These are phyloP conservation scores for Pulveroboletus frians DNA, from an alignment of 768 basidiomycete species.

Conservation along the genomic window DNA sequence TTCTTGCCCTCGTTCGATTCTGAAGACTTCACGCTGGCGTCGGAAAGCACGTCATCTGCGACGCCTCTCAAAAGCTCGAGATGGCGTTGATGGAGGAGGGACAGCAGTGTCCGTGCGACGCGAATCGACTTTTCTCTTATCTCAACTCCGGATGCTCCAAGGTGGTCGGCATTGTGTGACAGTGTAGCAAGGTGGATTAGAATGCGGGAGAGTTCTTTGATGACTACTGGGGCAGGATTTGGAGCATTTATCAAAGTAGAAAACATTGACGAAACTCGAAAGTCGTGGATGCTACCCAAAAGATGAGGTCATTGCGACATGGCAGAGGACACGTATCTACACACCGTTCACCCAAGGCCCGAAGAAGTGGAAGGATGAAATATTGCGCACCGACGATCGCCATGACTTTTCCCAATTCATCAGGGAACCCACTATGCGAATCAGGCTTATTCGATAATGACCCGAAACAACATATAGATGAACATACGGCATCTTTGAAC, in stretches of 20 bases:
- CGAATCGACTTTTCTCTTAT: constrained; percentile 3
- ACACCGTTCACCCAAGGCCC: constrained; percentile 36
- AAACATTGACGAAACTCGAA: constrained; percentile 24
- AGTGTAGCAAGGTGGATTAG: constrained; percentile 19
- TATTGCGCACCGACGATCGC: constrained; percentile 51
- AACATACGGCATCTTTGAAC: constrained; percentile 46
- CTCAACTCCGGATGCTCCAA: background rate
- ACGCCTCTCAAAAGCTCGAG: constrained; percentile 43
- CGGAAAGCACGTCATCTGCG: constrained; percentile 35
- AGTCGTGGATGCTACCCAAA: constrained; percentile 30
- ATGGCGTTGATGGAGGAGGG: constrained; percentile 61
- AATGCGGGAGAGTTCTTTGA: constrained; percentile 21
- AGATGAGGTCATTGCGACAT: background rate
- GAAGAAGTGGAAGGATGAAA: constrained; percentile 50
- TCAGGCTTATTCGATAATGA: background rate
- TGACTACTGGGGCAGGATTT: constrained; percentile 15
- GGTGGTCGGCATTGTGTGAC: background rate
- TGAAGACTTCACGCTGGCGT: constrained; percentile 4
- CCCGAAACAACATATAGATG: background rate
- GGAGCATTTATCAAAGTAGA: constrained; percentile 28
- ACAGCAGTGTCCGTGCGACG: constrained; percentile 39
- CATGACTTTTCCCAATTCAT: constrained; percentile 42
- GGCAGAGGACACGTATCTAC: constrained; percentile 20
- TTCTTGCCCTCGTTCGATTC: constrained; percentile 24
- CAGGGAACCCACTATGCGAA: constrained; percentile 39